These are phyloP conservation scores for Zygoascus biomembranicola DNA, from an alignment of 805 yeast species.

Conservation along the genomic window DNA sequence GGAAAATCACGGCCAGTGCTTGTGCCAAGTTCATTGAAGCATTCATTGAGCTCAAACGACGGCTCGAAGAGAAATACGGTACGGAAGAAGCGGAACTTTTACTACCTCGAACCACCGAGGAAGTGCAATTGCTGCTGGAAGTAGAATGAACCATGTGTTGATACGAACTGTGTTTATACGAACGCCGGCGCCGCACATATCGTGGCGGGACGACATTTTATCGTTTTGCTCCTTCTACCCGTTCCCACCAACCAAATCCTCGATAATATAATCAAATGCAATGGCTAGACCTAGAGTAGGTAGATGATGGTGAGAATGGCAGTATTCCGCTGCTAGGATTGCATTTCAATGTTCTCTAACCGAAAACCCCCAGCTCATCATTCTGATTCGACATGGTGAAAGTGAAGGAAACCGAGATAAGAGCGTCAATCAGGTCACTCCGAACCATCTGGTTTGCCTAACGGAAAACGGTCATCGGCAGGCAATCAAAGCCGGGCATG, in stretches of 20 bases:
- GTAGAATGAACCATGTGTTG: background rate
- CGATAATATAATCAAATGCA: background rate
- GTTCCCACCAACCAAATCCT: background rate
- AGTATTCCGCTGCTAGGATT: too few relatives aligned
- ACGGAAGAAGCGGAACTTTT: constrained; percentile 13
- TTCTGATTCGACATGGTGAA: constrained; percentile 86
- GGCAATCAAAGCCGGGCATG: constrained; percentile 31
- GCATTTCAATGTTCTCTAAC: background rate
- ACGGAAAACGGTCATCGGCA: constrained; percentile 58
- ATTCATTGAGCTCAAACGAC: constrained; percentile 25
- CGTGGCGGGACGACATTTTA: too few relatives aligned
- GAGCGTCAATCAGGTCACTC: constrained; percentile 62
- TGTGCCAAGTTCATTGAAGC: constrained; percentile 25
- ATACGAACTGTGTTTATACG: too few relatives aligned
- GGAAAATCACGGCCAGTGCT: constrained; percentile 24
- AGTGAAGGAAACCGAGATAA: constrained; percentile 87
- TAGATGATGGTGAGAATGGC: constrained; percentile 2
- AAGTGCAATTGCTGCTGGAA: constrained; percentile 23
- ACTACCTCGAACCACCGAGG: constrained; percentile 24
- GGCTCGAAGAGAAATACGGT: constrained; percentile 20
- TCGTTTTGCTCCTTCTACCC: too few relatives aligned
- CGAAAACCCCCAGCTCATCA: constrained; percentile 42
- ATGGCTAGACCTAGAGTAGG: constrained; percentile 40
- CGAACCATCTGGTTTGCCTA: constrained; percentile 73
- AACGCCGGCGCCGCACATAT: too few relatives aligned